These are phyloP conservation scores for Trichoderma breve DNA, from an alignment of 2,329 filamentous ascomycete species.

Conservation along the genomic window DNA sequence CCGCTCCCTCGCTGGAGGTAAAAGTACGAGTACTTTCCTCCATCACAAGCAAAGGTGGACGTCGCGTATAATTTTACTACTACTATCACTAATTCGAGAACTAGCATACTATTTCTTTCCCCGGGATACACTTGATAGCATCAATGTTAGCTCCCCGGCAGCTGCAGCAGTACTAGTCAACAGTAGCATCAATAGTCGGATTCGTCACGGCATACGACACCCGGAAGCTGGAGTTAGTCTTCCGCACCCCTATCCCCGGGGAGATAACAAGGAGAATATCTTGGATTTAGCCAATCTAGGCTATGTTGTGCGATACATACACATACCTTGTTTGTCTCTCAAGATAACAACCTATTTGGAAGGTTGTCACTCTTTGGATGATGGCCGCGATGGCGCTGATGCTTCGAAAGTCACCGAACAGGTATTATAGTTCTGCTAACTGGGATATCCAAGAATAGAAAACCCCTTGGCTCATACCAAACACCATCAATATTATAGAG, in stretches of 20 bases:
- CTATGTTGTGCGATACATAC: no score
- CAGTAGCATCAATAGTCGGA: background rate
- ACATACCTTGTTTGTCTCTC: background rate
- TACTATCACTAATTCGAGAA: background rate
- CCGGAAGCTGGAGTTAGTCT: background rate
- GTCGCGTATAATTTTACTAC: background rate
- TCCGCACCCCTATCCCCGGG: background rate
- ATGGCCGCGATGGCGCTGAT: background rate
- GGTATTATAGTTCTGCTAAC: background rate
- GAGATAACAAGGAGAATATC: background rate
- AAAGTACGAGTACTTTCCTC: background rate
- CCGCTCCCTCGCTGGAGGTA: background rate
- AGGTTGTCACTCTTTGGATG: background rate
- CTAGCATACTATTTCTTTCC: background rate
- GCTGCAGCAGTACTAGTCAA: background rate
- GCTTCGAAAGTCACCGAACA: background rate
- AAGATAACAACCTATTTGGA: background rate
- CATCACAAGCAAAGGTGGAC: background rate
- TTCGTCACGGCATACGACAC: background rate
- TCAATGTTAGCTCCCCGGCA: background rate
- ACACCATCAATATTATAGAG: background rate
- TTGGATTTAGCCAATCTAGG: no score
- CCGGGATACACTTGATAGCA: background rate
- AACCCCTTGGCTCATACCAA: background rate
- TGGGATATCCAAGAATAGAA: background rate